Conservation (phyloP, 768 basidiomycete genomes). For the Pleurotus djamor region DNA sequence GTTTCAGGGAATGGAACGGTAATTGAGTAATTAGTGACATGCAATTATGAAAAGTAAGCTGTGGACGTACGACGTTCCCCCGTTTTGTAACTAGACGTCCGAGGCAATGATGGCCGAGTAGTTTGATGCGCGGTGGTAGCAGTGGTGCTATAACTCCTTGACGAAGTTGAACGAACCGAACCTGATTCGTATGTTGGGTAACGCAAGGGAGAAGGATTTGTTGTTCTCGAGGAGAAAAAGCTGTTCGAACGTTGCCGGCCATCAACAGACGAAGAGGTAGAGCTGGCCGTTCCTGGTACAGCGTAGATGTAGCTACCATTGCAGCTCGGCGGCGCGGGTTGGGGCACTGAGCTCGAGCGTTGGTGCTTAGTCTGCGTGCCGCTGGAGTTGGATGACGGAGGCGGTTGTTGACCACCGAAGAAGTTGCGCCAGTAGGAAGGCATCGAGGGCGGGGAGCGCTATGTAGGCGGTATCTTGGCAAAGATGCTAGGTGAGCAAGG, state of each 20-base stretch:
- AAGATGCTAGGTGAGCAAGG: not conserved
- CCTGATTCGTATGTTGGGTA: constrained; percentile 32
- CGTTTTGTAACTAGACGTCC: constrained; percentile 40
- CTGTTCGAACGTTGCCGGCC: constrained; percentile 38
- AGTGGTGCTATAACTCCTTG: constrained; percentile 16
- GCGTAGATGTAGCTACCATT: constrained; percentile 40
- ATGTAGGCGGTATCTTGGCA: not conserved
- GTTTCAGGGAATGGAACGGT: no score
- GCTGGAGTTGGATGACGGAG: constrained; percentile 13
- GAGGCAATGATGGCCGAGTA: constrained; percentile 33
- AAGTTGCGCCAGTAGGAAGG: constrained; percentile 46
- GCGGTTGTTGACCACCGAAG: constrained; percentile 13
- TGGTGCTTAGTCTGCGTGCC: constrained; percentile 34
- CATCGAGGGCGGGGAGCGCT: constrained; percentile 25
- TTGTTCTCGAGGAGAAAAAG: constrained; percentile 28
- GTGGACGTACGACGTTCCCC: constrained; percentile 40
- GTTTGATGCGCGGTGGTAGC: constrained; percentile 7
- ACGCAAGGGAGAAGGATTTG: constrained; percentile 37
- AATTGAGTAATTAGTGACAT: no score
- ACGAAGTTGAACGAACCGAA: constrained; percentile 6
- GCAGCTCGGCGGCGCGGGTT: constrained; percentile 17
- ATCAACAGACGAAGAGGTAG: constrained; percentile 31
- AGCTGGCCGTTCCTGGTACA: constrained; percentile 25
- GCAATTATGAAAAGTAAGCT: not conserved
- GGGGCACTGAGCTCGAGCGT: constrained; percentile 39